These are phyloP conservation scores for Eutypella sp. DNA, from an alignment of 2,329 filamentous ascomycete species.

Conservation along the genomic window DNA sequence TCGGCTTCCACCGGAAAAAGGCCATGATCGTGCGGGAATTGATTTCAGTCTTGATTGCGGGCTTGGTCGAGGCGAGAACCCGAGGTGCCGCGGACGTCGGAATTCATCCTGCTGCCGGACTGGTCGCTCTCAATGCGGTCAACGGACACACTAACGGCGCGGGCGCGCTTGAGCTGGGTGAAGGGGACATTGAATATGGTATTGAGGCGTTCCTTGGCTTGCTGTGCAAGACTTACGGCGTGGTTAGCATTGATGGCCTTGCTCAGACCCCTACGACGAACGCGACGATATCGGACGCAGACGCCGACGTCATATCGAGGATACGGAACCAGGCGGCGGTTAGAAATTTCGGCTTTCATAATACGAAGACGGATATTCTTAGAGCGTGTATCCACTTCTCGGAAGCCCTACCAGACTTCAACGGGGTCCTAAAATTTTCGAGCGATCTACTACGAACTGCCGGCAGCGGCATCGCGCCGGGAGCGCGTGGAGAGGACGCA, in stretches of 20 bases:
- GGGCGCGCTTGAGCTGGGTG: slow-evolving; percentile 55
- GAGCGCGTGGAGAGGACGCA: slow-evolving; percentile 61
- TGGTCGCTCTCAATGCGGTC: slow-evolving; percentile 64
- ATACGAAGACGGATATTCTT: slow-evolving; percentile 80
- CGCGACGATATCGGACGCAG: slow-evolving; percentile 36
- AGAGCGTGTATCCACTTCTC: slow-evolving; percentile 89
- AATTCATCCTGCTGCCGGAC: slow-evolving; percentile 85
- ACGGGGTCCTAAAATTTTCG: slow-evolving; percentile 83
- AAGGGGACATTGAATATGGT: slow-evolving; percentile 61
- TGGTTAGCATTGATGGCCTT: slow-evolving; percentile 47
- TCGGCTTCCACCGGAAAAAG: slow-evolving; percentile 84
- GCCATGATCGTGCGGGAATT: slow-evolving; percentile 85
- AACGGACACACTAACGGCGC: slow-evolving; percentile 45
- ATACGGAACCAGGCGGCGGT: slow-evolving; percentile 55
- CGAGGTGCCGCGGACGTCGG: slow-evolving; percentile 93
- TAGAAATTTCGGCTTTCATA: slow-evolving; percentile 70
- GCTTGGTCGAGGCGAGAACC: slow-evolving; percentile 84
- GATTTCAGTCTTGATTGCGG: slow-evolving; percentile 74
- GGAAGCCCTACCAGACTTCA: slow-evolving; percentile 87
- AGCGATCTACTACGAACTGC: slow-evolving; percentile 78
- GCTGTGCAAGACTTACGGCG: slow-evolving; percentile 59
- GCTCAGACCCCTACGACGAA: slow-evolving; percentile 20
- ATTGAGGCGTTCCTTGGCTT: slow-evolving; percentile 59
- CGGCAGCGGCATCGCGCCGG: slow-evolving; percentile 73
- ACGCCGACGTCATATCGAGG: slow-evolving; percentile 48